Evolutionary conservation across 176 grass and related monocot genomes (phyloP).

Genomic region (Aegilops speltoides): DNA sequence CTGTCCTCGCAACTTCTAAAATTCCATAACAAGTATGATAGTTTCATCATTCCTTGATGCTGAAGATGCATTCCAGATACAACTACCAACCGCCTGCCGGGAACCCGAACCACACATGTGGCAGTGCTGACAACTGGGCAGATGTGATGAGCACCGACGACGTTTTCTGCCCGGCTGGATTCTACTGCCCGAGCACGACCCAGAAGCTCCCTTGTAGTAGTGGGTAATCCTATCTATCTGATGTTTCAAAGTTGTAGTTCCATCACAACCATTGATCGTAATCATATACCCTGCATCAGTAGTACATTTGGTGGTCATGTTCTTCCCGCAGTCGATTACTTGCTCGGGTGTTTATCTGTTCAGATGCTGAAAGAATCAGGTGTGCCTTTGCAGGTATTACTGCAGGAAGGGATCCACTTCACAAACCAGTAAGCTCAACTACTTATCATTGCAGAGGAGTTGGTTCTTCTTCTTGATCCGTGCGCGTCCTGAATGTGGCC

Average conservation of each 20-base stretch:
- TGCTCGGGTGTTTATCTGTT: neutral
- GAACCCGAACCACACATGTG: constrained; percentile 83
- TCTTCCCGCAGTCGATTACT: neutral
- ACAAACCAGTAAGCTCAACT: constrained; percentile 60
- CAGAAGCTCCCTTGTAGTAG: constrained; percentile 92
- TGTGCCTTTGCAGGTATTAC: constrained; percentile 62
- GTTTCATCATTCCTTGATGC: neutral
- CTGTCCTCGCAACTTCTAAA: neutral
- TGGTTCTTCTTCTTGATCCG: neutral
- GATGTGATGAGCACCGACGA: constrained; percentile 65
- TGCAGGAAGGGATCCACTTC: constrained; percentile 87
- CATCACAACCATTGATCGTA: neutral
- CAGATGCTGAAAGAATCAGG: constrained; percentile 13
- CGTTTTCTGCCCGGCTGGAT: constrained; percentile 89
- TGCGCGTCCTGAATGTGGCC: neutral
- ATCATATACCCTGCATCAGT: neutral
- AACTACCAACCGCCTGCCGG: constrained; percentile 82
- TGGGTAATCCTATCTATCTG: constrained; percentile 88
- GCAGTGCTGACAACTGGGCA: constrained; percentile 77
- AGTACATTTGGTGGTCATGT: neutral
- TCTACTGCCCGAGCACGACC: constrained; percentile 89
- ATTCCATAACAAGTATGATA: neutral
- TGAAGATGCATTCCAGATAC: constrained; percentile 49
- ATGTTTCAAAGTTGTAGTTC: constrained; percentile 28
- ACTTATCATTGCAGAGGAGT: constrained; percentile 13